Conservation (phyloP, 257 asterid genomes). For the Schizonepeta tenuifolia region DNA sequence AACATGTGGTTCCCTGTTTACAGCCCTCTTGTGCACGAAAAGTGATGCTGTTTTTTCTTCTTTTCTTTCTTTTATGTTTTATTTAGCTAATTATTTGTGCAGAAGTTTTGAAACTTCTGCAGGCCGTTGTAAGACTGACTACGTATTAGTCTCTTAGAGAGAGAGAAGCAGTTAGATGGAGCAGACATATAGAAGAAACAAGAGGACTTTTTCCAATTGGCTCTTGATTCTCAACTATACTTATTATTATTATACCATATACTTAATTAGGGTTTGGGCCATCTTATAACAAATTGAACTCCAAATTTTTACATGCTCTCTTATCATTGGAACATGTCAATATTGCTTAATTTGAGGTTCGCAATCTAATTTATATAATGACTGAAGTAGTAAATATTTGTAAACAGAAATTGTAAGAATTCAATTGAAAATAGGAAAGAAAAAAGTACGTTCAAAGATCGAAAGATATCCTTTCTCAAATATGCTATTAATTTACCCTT, state of each 20-base stretch:
- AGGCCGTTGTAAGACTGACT: slow-evolving; percentile 33
- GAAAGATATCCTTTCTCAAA: too few species aligned
- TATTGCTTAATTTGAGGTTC: too few species aligned
- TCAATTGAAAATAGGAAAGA: not conserved
- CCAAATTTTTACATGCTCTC: not conserved
- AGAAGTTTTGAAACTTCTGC: slow-evolving; percentile 30
- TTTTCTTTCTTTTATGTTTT: too few species aligned
- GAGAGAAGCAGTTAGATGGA: slow-evolving; percentile 20
- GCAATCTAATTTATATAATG: not conserved
- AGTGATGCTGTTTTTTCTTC: slow-evolving; percentile 42
- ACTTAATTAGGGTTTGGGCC: not conserved
- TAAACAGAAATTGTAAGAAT: not conserved
- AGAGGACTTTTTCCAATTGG: not conserved
- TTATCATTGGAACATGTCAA: too few species aligned
- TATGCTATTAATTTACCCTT: too few species aligned
- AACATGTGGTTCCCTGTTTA: slow-evolving; percentile 95
- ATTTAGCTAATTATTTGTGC: slow-evolving; percentile 23
- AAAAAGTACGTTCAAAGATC: not conserved
- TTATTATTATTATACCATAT: slow-evolving; percentile 16
- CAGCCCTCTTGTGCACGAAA: slow-evolving; percentile 96
- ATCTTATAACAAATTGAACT: not conserved
- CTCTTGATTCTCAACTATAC: not conserved
- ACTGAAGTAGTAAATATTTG: not conserved
- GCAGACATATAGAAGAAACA: slow-evolving; percentile 14
- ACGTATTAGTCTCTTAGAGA: slow-evolving; percentile 23